A percentile compares a stretch with the other conserved stretches of the same genome.
These are phyloP conservation scores for Paecilomyces niveus DNA, from an alignment of 2,329 filamentous ascomycete species.

Conservation along the genomic window DNA sequence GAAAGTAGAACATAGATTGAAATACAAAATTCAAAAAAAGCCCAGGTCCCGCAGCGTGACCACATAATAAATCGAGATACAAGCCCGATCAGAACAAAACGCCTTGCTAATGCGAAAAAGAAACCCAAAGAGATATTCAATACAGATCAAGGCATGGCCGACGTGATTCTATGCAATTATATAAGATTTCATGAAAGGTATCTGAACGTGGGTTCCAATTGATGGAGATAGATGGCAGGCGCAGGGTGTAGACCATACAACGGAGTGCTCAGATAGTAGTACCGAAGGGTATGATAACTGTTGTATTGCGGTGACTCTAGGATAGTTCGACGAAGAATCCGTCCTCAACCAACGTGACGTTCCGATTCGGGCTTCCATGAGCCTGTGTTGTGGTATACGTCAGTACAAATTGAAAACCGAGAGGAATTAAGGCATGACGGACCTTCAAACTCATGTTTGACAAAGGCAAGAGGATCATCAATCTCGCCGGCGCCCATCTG, in stretches of 20 bases:
- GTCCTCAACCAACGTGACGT: neutral
- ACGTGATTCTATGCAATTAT: neutral
- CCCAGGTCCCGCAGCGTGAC: neutral
- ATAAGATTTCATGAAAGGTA: neutral
- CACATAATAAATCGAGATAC: neutral
- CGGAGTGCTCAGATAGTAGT: neutral
- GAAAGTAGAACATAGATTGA: neutral
- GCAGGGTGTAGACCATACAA: neutral
- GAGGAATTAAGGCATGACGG: slow-evolving; percentile 21
- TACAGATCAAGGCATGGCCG: neutral
- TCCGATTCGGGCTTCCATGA: slow-evolving; percentile 29
- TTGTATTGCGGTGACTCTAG: neutral
- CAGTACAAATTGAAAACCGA: neutral
- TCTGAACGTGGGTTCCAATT: neutral
- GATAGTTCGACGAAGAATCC: neutral
- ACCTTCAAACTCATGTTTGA: slow-evolving; percentile 97
- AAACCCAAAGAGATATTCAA: neutral
- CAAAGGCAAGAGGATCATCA: slow-evolving; percentile 93
- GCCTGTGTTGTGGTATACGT: slow-evolving; percentile 12
- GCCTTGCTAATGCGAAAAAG: slow-evolving; percentile 8
- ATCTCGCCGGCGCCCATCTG: slow-evolving; percentile 87
- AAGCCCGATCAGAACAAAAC: slow-evolving; percentile 3
- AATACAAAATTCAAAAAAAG: neutral
- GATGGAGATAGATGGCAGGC: neutral
- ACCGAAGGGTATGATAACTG: neutral